These are phyloP conservation scores for Phytophthora ohioensis DNA, from an alignment of 352 stramenopile species.

Conservation along the genomic window DNA sequence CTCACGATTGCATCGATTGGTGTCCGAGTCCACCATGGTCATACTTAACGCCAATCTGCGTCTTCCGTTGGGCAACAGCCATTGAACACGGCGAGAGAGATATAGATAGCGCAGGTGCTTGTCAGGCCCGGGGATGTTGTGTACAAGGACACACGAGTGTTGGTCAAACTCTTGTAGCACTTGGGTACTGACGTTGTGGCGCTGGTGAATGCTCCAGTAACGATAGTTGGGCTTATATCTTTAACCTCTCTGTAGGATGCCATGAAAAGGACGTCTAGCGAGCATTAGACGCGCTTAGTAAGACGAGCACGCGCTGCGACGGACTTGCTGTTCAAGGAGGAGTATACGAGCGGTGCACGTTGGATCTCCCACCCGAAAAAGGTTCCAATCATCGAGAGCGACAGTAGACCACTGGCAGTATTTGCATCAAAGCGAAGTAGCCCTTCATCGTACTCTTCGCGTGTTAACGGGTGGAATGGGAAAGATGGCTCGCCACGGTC, in stretches of 20 bases:
- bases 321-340: too few relatives aligned
- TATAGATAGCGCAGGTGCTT: slow-evolving; percentile 12
- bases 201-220: slow-evolving; percentile 31
- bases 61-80: background rate
- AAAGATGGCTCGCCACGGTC: too few relatives aligned
- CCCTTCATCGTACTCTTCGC: too few relatives aligned
- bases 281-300: slow-evolving; percentile 2
- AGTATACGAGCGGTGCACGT: too few relatives aligned
- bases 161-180: slow-evolving; percentile 26
- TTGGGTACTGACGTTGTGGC: slow-evolving; percentile 23
- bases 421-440: too few relatives aligned
- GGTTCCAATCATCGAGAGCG: too few relatives aligned
- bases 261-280: slow-evolving; percentile 1
- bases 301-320: background rate
- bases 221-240: slow-evolving; percentile 25
- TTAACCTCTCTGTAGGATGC: slow-evolving; percentile 4
- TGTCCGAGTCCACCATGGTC: slow-evolving; percentile 24
- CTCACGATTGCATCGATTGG: background rate
- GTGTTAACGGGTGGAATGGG: too few relatives aligned
- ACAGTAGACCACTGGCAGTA: too few relatives aligned
- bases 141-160: slow-evolving; percentile 18
- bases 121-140: slow-evolving; percentile 20
- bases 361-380: too few relatives aligned
- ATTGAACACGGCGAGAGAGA: slow-evolving; percentile 5
- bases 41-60: slow-evolving; percentile 19